These are phyloP conservation scores for Phylloporus arenicola DNA, from an alignment of 768 basidiomycete genomes.

Conservation along the genomic window DNA sequence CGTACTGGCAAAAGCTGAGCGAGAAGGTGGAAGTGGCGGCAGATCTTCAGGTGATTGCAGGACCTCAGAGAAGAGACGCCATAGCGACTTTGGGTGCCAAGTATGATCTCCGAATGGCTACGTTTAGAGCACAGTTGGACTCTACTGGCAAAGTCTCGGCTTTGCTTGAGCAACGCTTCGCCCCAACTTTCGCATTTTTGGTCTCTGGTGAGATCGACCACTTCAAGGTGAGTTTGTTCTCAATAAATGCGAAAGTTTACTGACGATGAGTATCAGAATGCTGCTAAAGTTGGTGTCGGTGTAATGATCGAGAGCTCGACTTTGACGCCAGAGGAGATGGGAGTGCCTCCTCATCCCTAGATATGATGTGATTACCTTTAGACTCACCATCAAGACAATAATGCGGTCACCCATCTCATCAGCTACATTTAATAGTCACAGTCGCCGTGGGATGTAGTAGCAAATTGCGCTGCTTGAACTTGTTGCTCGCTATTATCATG, in stretches of 20 bases:
- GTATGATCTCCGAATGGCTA: conserved; percentile 91
- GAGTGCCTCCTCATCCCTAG: conserved; percentile 50
- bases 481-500: conserved; percentile 4
- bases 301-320: conserved; percentile 93
- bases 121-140: conserved; percentile 92
- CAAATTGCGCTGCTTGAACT: neutral
- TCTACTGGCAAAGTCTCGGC: conserved; percentile 94
- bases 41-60: conserved; percentile 78
- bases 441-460: conserved; percentile 16
- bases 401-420: conserved; percentile 15
- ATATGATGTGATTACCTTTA: conserved; percentile 27
- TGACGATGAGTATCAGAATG: conserved; percentile 49
- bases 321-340: conserved; percentile 81
- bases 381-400: conserved; percentile 22
- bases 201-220: conserved; percentile 98
- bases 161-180: conserved; percentile 91
- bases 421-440: neutral
- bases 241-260: neutral
- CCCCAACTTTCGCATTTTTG: conserved; percentile 90
- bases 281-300: conserved; percentile 92
- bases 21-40: conserved; percentile 98
- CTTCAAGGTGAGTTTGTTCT: conserved; percentile 66
- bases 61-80: conserved; percentile 80
- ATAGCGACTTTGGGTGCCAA: conserved; percentile 92
- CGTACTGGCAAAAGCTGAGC: conserved; percentile 94